Evolutionary conservation across 1,284 basidiomycete species (phyloP).

Genomic region (Rhodofomes roseus): DNA sequence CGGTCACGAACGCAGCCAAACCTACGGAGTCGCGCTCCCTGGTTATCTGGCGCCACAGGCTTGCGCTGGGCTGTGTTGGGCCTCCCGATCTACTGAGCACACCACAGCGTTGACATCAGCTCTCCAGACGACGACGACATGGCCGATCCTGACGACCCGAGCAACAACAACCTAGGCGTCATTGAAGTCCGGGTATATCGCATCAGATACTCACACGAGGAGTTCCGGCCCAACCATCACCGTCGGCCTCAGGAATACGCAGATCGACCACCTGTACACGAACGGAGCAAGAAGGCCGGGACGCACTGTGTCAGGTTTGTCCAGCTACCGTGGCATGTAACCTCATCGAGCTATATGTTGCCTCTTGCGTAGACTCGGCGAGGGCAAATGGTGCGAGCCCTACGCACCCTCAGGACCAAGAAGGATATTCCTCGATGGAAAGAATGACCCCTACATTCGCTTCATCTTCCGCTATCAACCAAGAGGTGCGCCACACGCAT

Average conservation of each 20-base stretch:
- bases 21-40: too few species aligned
- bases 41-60: too few species aligned
- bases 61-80: background rate
- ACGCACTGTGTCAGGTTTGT: slow-evolving; percentile 18
- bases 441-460: background rate
- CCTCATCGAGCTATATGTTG: too few species aligned
- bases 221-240: background rate
- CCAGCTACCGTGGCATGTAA: background rate
- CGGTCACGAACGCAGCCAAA: too few species aligned
- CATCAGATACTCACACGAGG: background rate
- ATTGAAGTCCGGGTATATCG: slow-evolving; percentile 7
- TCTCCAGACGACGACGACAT: slow-evolving; percentile 7
- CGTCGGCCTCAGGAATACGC: background rate
- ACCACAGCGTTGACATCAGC: background rate
- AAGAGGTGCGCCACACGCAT: background rate
- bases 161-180: slow-evolving; percentile 1
- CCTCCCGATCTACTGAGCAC: background rate
- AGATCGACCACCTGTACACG: slow-evolving; percentile 15
- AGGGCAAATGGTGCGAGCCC: background rate
- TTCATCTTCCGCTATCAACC: slow-evolving; percentile 9
- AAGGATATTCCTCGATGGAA: background rate
- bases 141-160: slow-evolving; percentile 5
- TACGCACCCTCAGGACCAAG: background rate
- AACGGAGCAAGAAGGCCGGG: slow-evolving; percentile 23
- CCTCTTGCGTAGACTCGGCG: background rate